Base-by-base conservation (phyloP, 176 grass and related monocot species). In the Otatea glauca region DNA sequence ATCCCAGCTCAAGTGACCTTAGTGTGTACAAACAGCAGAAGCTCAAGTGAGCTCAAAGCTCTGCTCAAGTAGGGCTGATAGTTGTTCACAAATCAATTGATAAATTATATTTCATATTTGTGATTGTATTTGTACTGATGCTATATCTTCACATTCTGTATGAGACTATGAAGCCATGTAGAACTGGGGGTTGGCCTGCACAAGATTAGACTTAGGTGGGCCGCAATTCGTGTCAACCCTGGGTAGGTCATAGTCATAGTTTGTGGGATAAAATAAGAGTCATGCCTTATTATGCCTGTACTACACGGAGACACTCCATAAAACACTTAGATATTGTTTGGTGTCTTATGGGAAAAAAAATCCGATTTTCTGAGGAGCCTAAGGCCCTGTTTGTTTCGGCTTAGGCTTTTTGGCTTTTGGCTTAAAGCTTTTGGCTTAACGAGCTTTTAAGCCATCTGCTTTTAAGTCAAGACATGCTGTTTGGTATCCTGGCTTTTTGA, bases 21-120 rank as follows among this genome's bases (percentile, higher is more conserved):
- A 50, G 42, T 80, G 3, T 23, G 18, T 12, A 11, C 44, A 54
- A 2, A 41, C 21, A 6, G 17, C 61, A 66, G 44, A 68, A 56
- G 32, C 65, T 41, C 48, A 69, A 81, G 23, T 6, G n/a, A 24
- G 56, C 56, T 60, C 3, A 24, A 59, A 11, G 56, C 56, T 60
- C 21, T 60, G n/a, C n/a, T 60, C 56, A 59, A 24, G 9, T 59
- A 24, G 56, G 56, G 9, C n/a, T 5, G 7, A n/a, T 56, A 13
- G 20, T 6, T 77, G 55, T 44, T 25, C 37, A 77, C 12, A 24
- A 60, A 62, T 77, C 32, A 70, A 18, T 70, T 70, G 38, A 42
- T n/a, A 70, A 43, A 43, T 70, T n/a, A 70, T 44, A 43, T 70
- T 70, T 70, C 32, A 17, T 74, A 10, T 51, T 25, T 72, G 47